Evolutionary conservation across 2,329 filamentous ascomycete species (phyloP).

Genomic region (Rutstroemia sydowiana): DNA sequence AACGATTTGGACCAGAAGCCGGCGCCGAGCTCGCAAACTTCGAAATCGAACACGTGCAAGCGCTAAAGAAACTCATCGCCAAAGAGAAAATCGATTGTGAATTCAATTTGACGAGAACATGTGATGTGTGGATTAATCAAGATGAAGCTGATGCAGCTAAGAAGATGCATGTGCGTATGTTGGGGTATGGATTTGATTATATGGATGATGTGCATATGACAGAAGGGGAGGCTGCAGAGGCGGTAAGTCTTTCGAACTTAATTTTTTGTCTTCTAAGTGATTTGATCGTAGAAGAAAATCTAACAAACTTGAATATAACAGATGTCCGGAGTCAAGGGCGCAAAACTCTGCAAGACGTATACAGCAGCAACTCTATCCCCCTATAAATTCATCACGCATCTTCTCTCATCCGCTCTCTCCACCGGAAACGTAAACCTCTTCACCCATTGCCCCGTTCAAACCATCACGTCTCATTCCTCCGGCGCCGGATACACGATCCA

Average conservation of each 20-base stretch:
- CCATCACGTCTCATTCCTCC: constrained; percentile 15
- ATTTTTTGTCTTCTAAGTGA: not conserved
- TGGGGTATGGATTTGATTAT: not conserved
- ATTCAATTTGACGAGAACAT: constrained; percentile 30
- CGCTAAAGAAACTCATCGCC: constrained; percentile 32
- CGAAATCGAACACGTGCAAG: constrained; percentile 33
- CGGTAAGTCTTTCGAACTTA: not conserved
- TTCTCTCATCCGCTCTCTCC: constrained; percentile 41
- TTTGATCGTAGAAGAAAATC: not conserved
- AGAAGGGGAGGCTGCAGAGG: constrained; percentile 2
- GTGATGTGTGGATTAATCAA: constrained; percentile 7
- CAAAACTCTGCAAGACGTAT: constrained; percentile 15
- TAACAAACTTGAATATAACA: not conserved
- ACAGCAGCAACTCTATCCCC: constrained; percentile 39
- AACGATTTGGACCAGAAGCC: not conserved
- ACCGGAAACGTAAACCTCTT: constrained; percentile 41
- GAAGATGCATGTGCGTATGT: constrained; percentile 1
- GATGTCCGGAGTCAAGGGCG: constrained; percentile 22
- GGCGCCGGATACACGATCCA: constrained; percentile 39
- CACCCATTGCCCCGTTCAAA: constrained; percentile 41
- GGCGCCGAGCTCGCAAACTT: constrained; percentile 26
- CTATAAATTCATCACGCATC: constrained; percentile 50
- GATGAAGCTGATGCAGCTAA: not conserved
- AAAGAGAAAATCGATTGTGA: constrained; percentile 37
- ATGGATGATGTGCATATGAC: constrained; percentile 8